phyloP scores from a whole-genome alignment of 1,139 yeast species.

The Hemisphaericaspora subhashii region DNA sequence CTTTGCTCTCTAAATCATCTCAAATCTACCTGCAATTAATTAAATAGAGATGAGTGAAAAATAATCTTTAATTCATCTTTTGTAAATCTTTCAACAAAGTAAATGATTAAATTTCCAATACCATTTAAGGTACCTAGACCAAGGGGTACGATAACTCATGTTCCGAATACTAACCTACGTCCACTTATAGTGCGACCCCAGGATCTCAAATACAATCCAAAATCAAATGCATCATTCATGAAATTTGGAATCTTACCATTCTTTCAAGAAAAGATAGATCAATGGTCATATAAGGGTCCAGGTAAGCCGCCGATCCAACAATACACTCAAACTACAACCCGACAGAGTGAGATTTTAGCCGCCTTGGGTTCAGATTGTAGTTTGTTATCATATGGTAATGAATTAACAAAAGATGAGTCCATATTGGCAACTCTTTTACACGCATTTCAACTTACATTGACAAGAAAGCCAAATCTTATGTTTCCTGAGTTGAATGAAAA shows the following conservation, averaged over 20 bases:
- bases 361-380: slow-evolving; percentile 21
- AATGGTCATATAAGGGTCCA: slow-evolving; percentile 9
- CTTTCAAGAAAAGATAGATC: slow-evolving; percentile 26
- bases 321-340: slow-evolving; percentile 20
- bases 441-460: slow-evolving; percentile 23
- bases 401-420: too few species aligned
- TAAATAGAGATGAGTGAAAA: too few species aligned
- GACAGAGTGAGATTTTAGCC: slow-evolving; percentile 24
- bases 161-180: not conserved
- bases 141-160: too few species aligned
- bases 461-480: slow-evolving; percentile 22
- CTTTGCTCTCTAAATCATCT: too few species aligned
- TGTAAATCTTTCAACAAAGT: too few species aligned
- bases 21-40: too few species aligned
- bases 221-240: not conserved
- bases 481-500: slow-evolving; percentile 11
- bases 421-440: slow-evolving; percentile 23
- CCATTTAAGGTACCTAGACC: too few species aligned
- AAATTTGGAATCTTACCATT: slow-evolving; percentile 27
- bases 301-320: not conserved
- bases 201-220: not conserved
- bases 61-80: too few species aligned
- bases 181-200: not conserved
- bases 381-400: slow-evolving; percentile 19
- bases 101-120: too few species aligned